Conservation (phyloP, 2,329 filamentous ascomycete species). For the Sarocladium strictum region DNA sequence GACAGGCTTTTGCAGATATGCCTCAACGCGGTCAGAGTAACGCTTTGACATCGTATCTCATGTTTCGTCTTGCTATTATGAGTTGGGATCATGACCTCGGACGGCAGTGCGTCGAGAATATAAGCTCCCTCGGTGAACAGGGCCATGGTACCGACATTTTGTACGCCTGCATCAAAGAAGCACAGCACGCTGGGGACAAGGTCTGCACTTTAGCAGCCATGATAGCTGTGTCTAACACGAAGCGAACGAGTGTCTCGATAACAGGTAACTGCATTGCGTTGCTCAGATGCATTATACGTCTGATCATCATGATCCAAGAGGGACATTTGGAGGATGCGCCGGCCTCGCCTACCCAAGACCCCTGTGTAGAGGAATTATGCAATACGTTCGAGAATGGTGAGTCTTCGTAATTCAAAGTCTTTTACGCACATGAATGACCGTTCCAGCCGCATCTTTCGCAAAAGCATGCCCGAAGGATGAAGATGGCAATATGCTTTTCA, state of each 20-base stretch:
- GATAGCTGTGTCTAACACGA: slow-evolving; percentile 24
- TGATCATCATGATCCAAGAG: slow-evolving; percentile 38
- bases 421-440: background rate
- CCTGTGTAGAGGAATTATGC: slow-evolving; percentile 45
- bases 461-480: slow-evolving; percentile 30
- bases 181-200: slow-evolving; percentile 59
- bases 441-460: slow-evolving; percentile 21
- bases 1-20: slow-evolving; percentile 49
- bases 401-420: slow-evolving; percentile 5
- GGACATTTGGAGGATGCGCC: background rate
- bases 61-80: slow-evolving; percentile 67
- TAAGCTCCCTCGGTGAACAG: slow-evolving; percentile 47
- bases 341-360: background rate
- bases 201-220: slow-evolving; percentile 42
- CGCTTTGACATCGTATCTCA: slow-evolving; percentile 63
- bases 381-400: slow-evolving; percentile 40
- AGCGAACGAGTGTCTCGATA: slow-evolving; percentile 15
- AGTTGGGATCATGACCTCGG: slow-evolving; percentile 52
- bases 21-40: slow-evolving; percentile 51
- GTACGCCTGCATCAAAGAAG: slow-evolving; percentile 75
- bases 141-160: slow-evolving; percentile 53
- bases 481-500: slow-evolving; percentile 47
- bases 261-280: slow-evolving; percentile 29
- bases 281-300: slow-evolving; percentile 45
- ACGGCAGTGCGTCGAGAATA: slow-evolving; percentile 54